These are phyloP conservation scores for Pseudogymnoascus sp. DNA, from an alignment of 2,329 filamentous ascomycete genomes.

Conservation along the genomic window DNA sequence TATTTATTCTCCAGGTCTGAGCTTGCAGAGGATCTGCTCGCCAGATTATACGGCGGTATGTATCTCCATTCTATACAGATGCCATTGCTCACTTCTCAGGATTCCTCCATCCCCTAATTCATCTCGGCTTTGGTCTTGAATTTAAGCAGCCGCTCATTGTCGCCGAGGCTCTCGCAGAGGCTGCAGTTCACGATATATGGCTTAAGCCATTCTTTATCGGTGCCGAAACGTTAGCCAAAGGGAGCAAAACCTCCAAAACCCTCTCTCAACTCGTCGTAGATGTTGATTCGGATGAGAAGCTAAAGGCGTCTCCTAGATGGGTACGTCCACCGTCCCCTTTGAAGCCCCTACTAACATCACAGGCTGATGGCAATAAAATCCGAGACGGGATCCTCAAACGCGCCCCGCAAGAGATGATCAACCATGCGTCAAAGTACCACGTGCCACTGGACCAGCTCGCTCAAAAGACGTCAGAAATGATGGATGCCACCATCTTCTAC, in stretches of 20 bases:
- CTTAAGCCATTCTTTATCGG: slow-evolving; percentile 47
- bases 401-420: slow-evolving; percentile 56
- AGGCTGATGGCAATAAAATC: slow-evolving; percentile 53
- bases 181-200: slow-evolving; percentile 59
- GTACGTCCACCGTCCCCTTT: slow-evolving; percentile 19
- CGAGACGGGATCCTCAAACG: slow-evolving; percentile 60
- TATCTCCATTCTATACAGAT: background rate
- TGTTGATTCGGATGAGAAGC: slow-evolving; percentile 47
- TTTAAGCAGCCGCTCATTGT: slow-evolving; percentile 76
- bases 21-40: slow-evolving; percentile 60
- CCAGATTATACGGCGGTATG: slow-evolving; percentile 58
- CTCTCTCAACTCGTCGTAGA: slow-evolving; percentile 57
- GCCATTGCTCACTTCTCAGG: slow-evolving; percentile 34
- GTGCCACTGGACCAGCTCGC: slow-evolving; percentile 45
- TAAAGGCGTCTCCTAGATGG: slow-evolving; percentile 46
- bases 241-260: slow-evolving; percentile 30
- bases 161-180: slow-evolving; percentile 71
- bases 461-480: slow-evolving; percentile 59
- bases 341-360: background rate
- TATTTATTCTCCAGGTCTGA: slow-evolving; percentile 63
- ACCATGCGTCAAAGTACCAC: slow-evolving; percentile 51
- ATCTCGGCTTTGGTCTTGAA: slow-evolving; percentile 78
- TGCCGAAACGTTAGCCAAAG: slow-evolving; percentile 42
- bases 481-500: slow-evolving; percentile 51
- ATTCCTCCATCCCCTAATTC: slow-evolving; percentile 73